Evolutionary conservation across 768 basidiomycete genomes (phyloP).

Genomic region (Lentinula sp.): DNA sequence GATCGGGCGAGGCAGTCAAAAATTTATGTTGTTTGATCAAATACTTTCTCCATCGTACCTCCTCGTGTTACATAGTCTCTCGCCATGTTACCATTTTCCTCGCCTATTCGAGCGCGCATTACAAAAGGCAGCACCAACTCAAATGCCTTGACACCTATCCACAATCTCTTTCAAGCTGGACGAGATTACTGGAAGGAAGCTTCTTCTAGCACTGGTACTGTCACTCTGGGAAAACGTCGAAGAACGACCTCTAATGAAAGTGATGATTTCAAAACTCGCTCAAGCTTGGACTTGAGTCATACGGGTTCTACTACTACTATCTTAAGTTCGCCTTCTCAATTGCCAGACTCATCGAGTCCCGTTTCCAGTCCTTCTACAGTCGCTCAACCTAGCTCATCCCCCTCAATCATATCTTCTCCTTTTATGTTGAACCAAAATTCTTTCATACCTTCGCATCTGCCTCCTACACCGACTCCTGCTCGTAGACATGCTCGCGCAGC

Average conservation of each 20-base stretch:
- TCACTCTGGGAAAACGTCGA: slow-evolving; percentile 1
- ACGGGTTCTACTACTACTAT: not conserved
- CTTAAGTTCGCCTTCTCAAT: not conserved
- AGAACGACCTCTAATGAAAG: not conserved
- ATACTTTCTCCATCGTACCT: not conserved
- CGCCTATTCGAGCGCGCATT: not conserved
- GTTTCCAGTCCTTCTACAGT: not conserved
- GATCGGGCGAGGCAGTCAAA: not conserved
- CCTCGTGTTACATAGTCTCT: not conserved
- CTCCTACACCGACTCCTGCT: not conserved
- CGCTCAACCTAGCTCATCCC: not conserved
- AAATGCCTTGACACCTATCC: not conserved
- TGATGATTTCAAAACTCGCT: not conserved
- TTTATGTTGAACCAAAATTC: too few relatives aligned
- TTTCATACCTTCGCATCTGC: not conserved
- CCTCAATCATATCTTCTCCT: not conserved
- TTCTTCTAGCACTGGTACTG: not conserved
- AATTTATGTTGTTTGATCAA: not conserved
- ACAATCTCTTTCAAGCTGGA: not conserved
- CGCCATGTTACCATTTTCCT: not conserved
- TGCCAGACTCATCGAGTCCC: not conserved
- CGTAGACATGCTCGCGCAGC: slow-evolving; percentile 31
- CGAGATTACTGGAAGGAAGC: not conserved
- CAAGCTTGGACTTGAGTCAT: not conserved
- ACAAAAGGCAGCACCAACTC: not conserved